Conservation (phyloP, 2,329 filamentous ascomycete species). For the Cryoendolithus antarcticus region DNA sequence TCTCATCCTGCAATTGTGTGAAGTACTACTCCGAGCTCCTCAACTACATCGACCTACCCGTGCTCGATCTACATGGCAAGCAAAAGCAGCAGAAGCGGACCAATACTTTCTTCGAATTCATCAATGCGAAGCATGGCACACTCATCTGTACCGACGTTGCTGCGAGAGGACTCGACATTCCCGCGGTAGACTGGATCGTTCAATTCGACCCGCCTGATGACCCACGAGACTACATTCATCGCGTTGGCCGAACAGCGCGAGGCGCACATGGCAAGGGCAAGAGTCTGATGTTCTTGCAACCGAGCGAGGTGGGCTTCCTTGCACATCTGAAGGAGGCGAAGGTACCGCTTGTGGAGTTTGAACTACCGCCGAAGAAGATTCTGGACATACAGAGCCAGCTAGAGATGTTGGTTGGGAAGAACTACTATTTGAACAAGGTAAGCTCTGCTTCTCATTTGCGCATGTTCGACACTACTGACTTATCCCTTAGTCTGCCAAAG, state of each 20-base stretch:
- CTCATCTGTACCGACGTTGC: conserved; percentile 96
- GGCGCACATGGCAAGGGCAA: conserved; percentile 73
- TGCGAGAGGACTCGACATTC: conserved; percentile 88
- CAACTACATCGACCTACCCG: conserved; percentile 92
- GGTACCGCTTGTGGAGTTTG: conserved; percentile 90
- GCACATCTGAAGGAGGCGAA: conserved; percentile 81
- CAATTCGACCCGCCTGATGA: conserved; percentile 66
- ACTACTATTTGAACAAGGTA: conserved; percentile 92
- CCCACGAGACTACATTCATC: conserved; percentile 74
- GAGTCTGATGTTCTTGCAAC: conserved; percentile 86
- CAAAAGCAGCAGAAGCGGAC: conserved; percentile 99
- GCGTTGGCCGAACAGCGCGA: conserved; percentile 86
- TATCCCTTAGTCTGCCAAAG: conserved; percentile 44
- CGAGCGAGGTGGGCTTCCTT: conserved; percentile 83
- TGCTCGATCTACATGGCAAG: conserved; percentile 80
- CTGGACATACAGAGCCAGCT: conserved; percentile 68
- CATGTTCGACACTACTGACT: background rate
- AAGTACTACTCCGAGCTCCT: conserved; percentile 93
- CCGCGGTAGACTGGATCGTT: conserved; percentile 89
- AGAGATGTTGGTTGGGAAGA: conserved; percentile 85
- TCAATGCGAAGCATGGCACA: conserved; percentile 70
- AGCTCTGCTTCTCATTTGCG: conserved; percentile 7
- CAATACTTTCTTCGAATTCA: conserved; percentile 96
- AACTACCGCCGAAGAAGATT: conserved; percentile 86
- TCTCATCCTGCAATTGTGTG: conserved; percentile 68